Evolutionary conservation across 2,329 filamentous ascomycete genomes (phyloP).

Genomic region (Rosellinia necatrix): DNA sequence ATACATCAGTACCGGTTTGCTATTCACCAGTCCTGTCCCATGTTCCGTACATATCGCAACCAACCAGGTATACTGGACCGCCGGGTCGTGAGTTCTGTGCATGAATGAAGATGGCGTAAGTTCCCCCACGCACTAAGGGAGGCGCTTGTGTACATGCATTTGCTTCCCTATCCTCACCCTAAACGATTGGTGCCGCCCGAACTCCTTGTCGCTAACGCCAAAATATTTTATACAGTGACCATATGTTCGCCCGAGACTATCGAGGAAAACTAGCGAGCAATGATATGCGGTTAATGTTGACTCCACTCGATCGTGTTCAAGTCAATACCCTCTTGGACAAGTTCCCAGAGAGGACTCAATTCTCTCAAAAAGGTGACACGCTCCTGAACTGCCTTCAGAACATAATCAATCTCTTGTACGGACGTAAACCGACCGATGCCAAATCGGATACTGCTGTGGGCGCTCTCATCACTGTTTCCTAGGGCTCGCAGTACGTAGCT

Average conservation of each 20-base stretch:
- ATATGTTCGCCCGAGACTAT: neutral
- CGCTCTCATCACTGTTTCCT: conserved; percentile 95
- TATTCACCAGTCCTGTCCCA: neutral
- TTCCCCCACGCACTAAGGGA: neutral
- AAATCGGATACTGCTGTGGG: conserved; percentile 96
- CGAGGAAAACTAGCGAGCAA: neutral
- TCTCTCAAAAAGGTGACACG: conserved; percentile 92
- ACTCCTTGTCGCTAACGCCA: conserved; percentile 14
- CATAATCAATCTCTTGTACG: conserved; percentile 94
- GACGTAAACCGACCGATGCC: conserved; percentile 98
- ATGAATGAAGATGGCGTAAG: conserved; percentile 6
- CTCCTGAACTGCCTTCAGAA: conserved; percentile 89
- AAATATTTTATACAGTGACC: conserved; percentile 14
- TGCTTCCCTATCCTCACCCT: neutral
- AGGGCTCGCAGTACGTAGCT: conserved; percentile 94
- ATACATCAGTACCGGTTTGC: conserved; percentile 7
- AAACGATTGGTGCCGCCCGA: conserved; percentile 14
- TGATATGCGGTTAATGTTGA: conserved; percentile 71
- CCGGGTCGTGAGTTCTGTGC: neutral
- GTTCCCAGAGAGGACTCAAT: conserved; percentile 93
- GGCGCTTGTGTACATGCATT: neutral
- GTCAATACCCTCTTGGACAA: conserved; percentile 96
- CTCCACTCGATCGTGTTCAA: conserved; percentile 98
- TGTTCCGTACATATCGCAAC: neutral
- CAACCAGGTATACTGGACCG: neutral